Evolutionary conservation across 352 stramenopile genomes (phyloP), one percentile per base, ranked within the genome.

Genomic region (Pythium plurisporium): DNA sequence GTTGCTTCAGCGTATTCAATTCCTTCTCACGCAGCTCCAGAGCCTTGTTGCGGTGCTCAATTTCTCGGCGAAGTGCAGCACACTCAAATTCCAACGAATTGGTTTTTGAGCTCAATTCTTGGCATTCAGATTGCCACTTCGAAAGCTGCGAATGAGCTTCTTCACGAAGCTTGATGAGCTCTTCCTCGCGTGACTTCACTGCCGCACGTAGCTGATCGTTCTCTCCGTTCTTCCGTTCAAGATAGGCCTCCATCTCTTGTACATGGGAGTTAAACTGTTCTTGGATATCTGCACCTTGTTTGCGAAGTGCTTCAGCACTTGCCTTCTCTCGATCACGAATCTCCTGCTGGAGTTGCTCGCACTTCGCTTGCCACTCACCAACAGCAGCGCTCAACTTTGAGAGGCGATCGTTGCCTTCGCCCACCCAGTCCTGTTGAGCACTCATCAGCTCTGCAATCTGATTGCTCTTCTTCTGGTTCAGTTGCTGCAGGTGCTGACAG

Each of bases 211-310:
- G 67, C 34, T 89, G 67, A 17, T 87, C 73, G 55, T 72, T 77
- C 31, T 91, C 78, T 29, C 55, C 46, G 10, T 62, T 79, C 45
- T 78, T 65, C 20, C 79, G 54, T 19, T 69, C 55, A 41, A 69
- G 17, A 25, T 60, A 64, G 17, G 46, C 42, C 22, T 69, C 54
- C 48, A 69, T 64, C 17, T 69, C 65, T 53, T 85, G 65, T 2
- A 87, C 76, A 53, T 88, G 76, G 5, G 60, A 46, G 10, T 72
- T 86, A 52, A 86, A 86, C 58, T 89, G 74, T 7, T 40, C 62
- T 47, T 91, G 76, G 25, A 84, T 83, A 29, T 82, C 71, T 20
- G 49, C 64, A 52, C 64, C 62, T 38, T 88, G 81, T 8, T 61
- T 57, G 40, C 73, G 73, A 27, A 91, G 49, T 4, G 67, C 66